Evolutionary conservation across 1,139 yeast genomes (phyloP), one percentile per base, ranked within the genome.

Genomic region (Debaryomyces sp.): DNA sequence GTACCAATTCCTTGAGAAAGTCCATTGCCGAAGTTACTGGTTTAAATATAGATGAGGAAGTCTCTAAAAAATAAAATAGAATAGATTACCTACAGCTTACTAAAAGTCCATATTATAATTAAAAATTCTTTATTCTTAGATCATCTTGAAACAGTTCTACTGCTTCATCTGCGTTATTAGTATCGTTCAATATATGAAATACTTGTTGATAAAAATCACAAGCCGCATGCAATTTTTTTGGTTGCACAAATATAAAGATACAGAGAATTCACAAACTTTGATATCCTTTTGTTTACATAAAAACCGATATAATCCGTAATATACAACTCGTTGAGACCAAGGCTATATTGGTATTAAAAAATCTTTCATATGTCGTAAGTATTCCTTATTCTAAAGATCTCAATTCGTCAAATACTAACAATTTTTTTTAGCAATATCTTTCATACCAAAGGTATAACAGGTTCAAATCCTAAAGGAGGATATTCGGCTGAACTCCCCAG

Each of bases 1-100:
- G 77, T 23, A 71, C 81, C n/a, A 70, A 72, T 29, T 61, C 70
- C 9, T 66, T 82, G 42, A 78, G 81, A 57, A 68, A 68, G 55
- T 65, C 75, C 17, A 66, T 87, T 55, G 85, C 83, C 46, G 81
- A 78, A 35, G 71, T 78, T 54, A 85, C 94, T 15, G 95, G 95
- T 1, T 73, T 87, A 63, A 83, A 84, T 60, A 63, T 86, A 44
- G 87, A 83, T 53, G 87, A 81, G 51, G 84, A 81, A 39, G 85
- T 80, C 10, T 68, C 81, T n/a, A 80, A 80, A 50, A 82, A 81
- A 45, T 51, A 40, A 38, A 41, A 24, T 10, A 37, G 26, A 8
- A 12, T 32, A 12, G 38, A 32, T 15, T 4, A 15, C 15, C 3
- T 34, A 32, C 35, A 32, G 32, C 30, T 37, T 5, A 26, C 15